Conservation (phyloP, 257 asterid species). For the Echites panduratus region DNA sequence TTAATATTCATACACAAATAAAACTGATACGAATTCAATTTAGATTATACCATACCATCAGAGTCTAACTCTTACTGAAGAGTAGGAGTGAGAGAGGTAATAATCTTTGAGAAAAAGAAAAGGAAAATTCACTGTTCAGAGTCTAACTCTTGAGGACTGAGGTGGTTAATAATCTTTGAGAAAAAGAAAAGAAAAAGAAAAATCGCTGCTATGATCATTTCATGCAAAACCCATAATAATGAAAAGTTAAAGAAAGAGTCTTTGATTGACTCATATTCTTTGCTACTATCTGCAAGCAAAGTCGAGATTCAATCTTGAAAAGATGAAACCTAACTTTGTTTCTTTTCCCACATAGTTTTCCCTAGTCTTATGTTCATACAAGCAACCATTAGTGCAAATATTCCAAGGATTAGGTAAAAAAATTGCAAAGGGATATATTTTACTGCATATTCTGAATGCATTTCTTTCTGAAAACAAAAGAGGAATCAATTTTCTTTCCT, state of each 20-base stretch:
- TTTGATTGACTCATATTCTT: constrained; percentile 31
- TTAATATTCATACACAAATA: too few relatives aligned
- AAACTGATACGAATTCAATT: too few relatives aligned
- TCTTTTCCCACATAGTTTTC: constrained; percentile 19
- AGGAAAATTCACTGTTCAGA: too few relatives aligned
- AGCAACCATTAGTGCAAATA: neutral
- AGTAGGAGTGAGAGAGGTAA: too few relatives aligned
- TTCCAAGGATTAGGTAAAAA: neutral
- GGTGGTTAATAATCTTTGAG: constrained; percentile 9
- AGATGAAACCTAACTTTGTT: constrained; percentile 26
- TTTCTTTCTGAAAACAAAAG: neutral
- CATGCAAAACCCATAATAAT: constrained; percentile 21
- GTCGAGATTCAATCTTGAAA: constrained; percentile 27
- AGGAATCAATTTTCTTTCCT: neutral
- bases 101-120: too few relatives aligned
- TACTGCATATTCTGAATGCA: neutral
- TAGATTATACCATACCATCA: too few relatives aligned
- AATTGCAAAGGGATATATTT: neutral
- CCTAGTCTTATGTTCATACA: constrained; percentile 46
- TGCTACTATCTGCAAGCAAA: constrained; percentile 47
- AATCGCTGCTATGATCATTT: constrained; percentile 10
- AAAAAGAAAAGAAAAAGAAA: constrained; percentile 8
- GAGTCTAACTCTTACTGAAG: too few relatives aligned
- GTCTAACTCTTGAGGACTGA: too few relatives aligned
- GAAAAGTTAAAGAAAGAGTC: constrained; percentile 6